These are phyloP conservation scores for Aspergillus leporis DNA, from an alignment of 495 filamentous ascomycete genomes.

Conservation along the genomic window DNA sequence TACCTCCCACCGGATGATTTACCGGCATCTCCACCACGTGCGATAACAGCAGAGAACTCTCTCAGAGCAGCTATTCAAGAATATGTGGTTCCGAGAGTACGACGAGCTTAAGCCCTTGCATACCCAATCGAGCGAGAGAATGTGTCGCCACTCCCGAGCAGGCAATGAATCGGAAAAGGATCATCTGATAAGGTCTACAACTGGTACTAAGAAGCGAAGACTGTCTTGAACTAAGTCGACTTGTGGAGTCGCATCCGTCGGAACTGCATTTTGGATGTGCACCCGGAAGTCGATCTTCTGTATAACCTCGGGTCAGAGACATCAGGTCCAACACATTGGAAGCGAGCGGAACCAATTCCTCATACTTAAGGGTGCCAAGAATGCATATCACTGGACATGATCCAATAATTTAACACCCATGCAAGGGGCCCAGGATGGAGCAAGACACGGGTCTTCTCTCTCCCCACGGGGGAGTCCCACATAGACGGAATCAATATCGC, in stretches of 20 bases:
- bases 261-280: not conserved
- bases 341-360: not conserved
- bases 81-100: not conserved
- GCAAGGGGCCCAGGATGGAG: not conserved
- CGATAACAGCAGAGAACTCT: not conserved
- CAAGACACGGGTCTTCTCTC: not conserved
- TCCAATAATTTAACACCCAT: not conserved
- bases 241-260: not conserved
- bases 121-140: too few relatives aligned
- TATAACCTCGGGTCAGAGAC: not conserved
- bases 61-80: not conserved
- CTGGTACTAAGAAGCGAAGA: too few relatives aligned
- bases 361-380: not conserved
- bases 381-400: not conserved
- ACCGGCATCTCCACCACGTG: not conserved
- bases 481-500: not conserved
- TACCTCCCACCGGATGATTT: not conserved
- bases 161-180: too few relatives aligned
- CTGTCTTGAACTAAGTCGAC: not conserved
- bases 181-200: too few relatives aligned
- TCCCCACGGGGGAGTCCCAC: not conserved
- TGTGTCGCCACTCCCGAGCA: too few relatives aligned
- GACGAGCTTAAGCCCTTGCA: not conserved
- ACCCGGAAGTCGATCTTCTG: not conserved
- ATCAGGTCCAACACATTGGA: not conserved